Percentiles rank a stretch among this genome's conserved stretches.
Conservation (phyloP, 1,284 basidiomycete species). For the Retiboletus flavoniger region DNA sequence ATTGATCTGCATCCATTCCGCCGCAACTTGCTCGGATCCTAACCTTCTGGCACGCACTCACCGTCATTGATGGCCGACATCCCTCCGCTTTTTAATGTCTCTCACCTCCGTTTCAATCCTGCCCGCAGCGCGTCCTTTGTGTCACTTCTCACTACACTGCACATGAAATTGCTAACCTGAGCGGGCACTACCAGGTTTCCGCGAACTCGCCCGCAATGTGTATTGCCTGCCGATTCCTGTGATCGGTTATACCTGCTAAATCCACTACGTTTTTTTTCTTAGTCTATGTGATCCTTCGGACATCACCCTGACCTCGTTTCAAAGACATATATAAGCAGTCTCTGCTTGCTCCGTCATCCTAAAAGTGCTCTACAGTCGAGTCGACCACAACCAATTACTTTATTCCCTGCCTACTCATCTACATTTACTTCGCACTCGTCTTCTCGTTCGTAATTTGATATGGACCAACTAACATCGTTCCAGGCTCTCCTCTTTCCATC, state of each 20-base stretch:
- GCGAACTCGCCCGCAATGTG: constrained; percentile 8
- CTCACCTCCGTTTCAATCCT: not conserved
- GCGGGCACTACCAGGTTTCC: constrained; percentile 3
- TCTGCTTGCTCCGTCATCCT: constrained; percentile 12
- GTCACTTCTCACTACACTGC: constrained; percentile 9
- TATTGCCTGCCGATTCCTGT: constrained; percentile 16
- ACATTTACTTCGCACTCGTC: constrained; percentile 9
- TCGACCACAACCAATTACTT: constrained; percentile 17
- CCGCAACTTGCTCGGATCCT: constrained; percentile 15
- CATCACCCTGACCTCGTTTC: constrained; percentile 39
- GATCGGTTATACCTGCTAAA: constrained; percentile 30
- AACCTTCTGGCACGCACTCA: constrained; percentile 13
- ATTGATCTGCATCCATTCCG: constrained; percentile 24
- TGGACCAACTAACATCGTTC: constrained; percentile 60
- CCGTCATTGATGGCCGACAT: constrained; percentile 17
- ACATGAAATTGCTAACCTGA: constrained; percentile 19
- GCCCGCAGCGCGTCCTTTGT: not conserved
- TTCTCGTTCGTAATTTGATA: constrained; percentile 27
- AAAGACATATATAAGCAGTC: constrained; percentile 32
- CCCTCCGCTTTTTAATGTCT: constrained; percentile 9
- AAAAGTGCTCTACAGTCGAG: constrained; percentile 15
- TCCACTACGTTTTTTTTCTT: constrained; percentile 23
- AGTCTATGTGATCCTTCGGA: constrained; percentile 14
- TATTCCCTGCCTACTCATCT: constrained; percentile 21
- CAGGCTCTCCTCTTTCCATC: constrained; percentile 65